Base-by-base conservation (phyloP, 345 rosid species). In the Pistacia integerrima region DNA sequence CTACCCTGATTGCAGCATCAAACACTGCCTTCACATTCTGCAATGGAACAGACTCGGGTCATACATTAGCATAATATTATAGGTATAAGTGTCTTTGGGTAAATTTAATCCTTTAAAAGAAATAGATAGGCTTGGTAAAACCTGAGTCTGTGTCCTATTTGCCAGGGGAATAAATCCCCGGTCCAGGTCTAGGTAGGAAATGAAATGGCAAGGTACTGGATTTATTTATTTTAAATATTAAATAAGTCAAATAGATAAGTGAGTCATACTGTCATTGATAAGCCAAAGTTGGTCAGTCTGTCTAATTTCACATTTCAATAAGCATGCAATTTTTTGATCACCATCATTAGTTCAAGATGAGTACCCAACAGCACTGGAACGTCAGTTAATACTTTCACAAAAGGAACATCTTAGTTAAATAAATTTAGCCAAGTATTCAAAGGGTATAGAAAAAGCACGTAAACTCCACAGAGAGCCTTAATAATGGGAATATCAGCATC, bases 1-100 rank as follows among this genome's bases (percentile, higher is more conserved):
- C 99, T 70, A 93, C 97, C 84, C 82, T 93, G 85, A 96, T 93
- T 25, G 99, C 97, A 12, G 93, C 90, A 86, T 96, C 99, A 85
- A 96, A 96, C 57, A 93, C 94, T 69, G 93, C 94, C 85, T 96
- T 96, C 77, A 92, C 97, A 81, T 96, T 93, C 99, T 96, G 87
- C 83, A 87, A 75, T 22, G 69, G 10, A 20, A 65, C 4, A 16
- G 58, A 55, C 73, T 76, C 48, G 33, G 64, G 68, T 59, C n/a
- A 68, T 80, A 61, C 51, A 30, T 30, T 8, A 48, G 12, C 46
- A 4, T 28, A 56, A 25, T 49, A 68, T n/a, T 13, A 28, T 35
- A 11, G 51, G 74, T 38, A 62, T 25, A 57, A 41, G 46, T 35
- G 18, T 18, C 20, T 14, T 61, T 1, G 6, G 33, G 12, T 8